phyloP scores from a whole-genome alignment of 2,329 filamentous ascomycete genomes.

The Didymella pomorum region DNA sequence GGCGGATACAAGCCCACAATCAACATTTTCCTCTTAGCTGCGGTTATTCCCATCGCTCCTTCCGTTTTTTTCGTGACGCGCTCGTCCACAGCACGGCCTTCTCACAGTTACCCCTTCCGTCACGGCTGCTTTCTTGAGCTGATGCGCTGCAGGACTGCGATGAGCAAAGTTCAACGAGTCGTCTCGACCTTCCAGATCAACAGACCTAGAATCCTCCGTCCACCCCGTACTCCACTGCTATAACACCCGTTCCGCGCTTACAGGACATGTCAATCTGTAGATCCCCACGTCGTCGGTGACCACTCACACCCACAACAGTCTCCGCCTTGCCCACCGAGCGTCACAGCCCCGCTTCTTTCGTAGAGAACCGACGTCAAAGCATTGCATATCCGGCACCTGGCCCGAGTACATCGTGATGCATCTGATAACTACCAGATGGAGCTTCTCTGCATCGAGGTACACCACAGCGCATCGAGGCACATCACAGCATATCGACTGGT shows the following conservation, averaged over 20 bases:
- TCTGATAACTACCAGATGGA: slow-evolving; percentile 3
- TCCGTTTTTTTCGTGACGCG: slow-evolving; percentile 1
- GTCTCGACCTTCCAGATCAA: slow-evolving; percentile 10
- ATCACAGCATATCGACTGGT: slow-evolving; percentile 3
- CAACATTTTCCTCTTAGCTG: neutral
- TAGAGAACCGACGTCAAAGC: slow-evolving; percentile 24
- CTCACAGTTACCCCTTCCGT: neutral
- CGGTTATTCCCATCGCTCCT: slow-evolving; percentile 5
- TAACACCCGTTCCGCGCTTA: slow-evolving; percentile 15
- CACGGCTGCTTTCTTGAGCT: neutral
- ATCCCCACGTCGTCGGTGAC: slow-evolving; percentile 19
- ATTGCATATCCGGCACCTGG: slow-evolving; percentile 10
- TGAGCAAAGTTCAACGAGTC: neutral
- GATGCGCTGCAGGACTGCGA: neutral
- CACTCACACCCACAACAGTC: slow-evolving; percentile 6
- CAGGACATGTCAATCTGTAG: slow-evolving; percentile 26
- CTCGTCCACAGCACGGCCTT: neutral
- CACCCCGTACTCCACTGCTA: slow-evolving; percentile 9
- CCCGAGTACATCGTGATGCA: slow-evolving; percentile 15
- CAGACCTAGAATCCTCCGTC: slow-evolving; percentile 12
- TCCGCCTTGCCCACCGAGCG: slow-evolving; percentile 10
- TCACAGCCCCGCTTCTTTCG: slow-evolving; percentile 18
- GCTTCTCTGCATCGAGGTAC: neutral
- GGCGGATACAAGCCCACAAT: slow-evolving; percentile 11
- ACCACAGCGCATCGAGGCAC: slow-evolving; percentile 8